Conservation (phyloP, 2,329 filamentous ascomycete species). For the Zalaria sp. region DNA sequence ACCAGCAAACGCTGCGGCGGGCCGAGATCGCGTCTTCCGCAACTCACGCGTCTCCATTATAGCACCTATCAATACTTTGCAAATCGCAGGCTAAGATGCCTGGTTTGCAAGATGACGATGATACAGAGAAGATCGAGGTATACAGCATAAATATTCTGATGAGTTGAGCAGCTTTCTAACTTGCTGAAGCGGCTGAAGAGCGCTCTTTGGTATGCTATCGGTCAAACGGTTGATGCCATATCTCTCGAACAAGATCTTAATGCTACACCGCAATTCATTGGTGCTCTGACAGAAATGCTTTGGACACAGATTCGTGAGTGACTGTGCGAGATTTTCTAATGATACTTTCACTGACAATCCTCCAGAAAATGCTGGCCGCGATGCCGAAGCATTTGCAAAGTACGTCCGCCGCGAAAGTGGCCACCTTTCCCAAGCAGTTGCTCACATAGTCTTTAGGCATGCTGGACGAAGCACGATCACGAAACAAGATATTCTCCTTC, state of each 20-base stretch:
- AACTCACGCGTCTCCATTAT: too few relatives aligned
- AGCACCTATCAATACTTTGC: too few relatives aligned
- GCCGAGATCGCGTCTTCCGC: too few relatives aligned
- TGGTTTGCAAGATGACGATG: neutral
- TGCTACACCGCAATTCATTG: constrained; percentile 46
- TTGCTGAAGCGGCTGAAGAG: constrained; percentile 58
- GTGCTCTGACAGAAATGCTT: constrained; percentile 66
- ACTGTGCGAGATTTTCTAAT: neutral
- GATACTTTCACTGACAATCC: neutral
- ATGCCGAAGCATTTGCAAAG: constrained; percentile 51
- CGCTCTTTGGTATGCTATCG: constrained; percentile 70
- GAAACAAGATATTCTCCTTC: constrained; percentile 74
- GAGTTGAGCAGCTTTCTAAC: neutral
- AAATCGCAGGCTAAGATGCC: neutral
- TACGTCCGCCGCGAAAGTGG: constrained; percentile 8
- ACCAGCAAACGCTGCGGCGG: too few relatives aligned
- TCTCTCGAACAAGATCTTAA: constrained; percentile 60
- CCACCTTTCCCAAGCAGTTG: neutral
- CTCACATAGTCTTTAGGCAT: constrained; percentile 39
- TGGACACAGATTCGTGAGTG: constrained; percentile 69
- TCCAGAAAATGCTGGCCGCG: constrained; percentile 20
- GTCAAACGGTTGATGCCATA: constrained; percentile 80
- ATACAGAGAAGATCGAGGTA: constrained; percentile 2
- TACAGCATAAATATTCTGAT: neutral
- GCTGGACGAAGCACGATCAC: constrained; percentile 68